Evolutionary conservation across 2,329 filamentous ascomycete species (phyloP).

Genomic region (Pyricularia grisea): DNA sequence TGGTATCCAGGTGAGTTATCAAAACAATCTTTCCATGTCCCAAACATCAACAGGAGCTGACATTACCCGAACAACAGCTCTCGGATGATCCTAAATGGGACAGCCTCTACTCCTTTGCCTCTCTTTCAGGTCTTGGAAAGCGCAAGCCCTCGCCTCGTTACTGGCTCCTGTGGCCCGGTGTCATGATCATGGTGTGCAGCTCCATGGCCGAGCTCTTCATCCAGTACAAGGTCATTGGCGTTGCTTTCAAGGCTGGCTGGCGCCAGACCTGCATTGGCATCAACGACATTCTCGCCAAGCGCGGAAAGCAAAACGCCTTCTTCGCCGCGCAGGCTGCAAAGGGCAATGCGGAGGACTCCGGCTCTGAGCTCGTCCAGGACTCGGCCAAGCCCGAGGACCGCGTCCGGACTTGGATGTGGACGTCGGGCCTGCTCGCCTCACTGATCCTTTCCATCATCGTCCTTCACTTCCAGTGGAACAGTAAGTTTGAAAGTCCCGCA

Average conservation of each 20-base stretch:
- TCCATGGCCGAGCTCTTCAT: conserved; percentile 28
- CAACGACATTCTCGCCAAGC: conserved; percentile 25
- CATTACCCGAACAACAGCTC: no score
- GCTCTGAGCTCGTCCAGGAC: conserved; percentile 28
- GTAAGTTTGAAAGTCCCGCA: not conserved
- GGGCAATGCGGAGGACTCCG: conserved; percentile 11
- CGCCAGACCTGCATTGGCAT: conserved; percentile 31
- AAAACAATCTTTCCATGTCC: not conserved
- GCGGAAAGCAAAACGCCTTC: conserved; percentile 31
- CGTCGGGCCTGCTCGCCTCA: conserved; percentile 34
- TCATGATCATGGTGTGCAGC: conserved; percentile 29
- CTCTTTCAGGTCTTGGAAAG: conserved; percentile 21
- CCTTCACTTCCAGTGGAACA: conserved; percentile 40
- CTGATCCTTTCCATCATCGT: conserved; percentile 42
- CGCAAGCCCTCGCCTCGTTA: conserved; percentile 26
- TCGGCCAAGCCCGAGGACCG: conserved; percentile 34
- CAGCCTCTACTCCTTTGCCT: conserved; percentile 25
- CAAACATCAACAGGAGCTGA: no score
- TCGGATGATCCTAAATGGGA: conserved; percentile 29
- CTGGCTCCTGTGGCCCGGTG: conserved; percentile 32
- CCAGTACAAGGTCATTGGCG: conserved; percentile 28
- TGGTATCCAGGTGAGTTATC: conserved; percentile 18
- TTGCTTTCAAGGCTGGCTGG: conserved; percentile 35
- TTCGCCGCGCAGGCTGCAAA: conserved; percentile 28
- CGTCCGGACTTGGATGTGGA: conserved; percentile 45